Base-by-base conservation (phyloP, 1,139 yeast genomes). In the Hansenula sp. region DNA sequence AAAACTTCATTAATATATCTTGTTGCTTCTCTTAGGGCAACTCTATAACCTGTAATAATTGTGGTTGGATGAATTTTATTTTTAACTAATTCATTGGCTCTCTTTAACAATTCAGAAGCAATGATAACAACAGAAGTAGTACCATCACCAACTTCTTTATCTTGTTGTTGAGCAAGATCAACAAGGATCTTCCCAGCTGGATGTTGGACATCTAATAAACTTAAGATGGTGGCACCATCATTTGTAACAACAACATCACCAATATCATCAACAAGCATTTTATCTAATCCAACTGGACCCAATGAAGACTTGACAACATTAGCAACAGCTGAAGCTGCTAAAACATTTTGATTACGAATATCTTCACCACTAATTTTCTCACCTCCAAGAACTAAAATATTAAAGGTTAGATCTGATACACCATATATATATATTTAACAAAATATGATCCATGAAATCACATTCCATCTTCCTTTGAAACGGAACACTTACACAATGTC, bases 181-280 rank as follows among this genome's bases (percentile, higher is more conserved):
- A 94, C 99, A 50, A 94, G 74, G 55, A 94, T 93, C 69, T 89
- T 90, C 19, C 99, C 99, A 0, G 99, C 99, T 31, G 99, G 99
- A 65, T 94, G 99, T 67, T 94, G 97, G 43, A 94, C 98, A 63
- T 94, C 99, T 53, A 94, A 74, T 48, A 94, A 70, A 11, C 93
- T 77, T 52, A 94, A 74, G 54, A 94, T 94, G 9, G 99, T 94
- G 45, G 99, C 99, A 52, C 99, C 99, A 66, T 94, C 99, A 63
- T 94, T 94, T 43, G 99, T 94, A 44, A 94, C 98, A 7, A 97
- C 91, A 41, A 94, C 98, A 68, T 94, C 99, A 50, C 99, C 99
- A 68, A 94, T 94, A 63, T 94, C 99, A 67, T 94, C 99, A 41
- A 94, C 99, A 48, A 94, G 76, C 97, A 94, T 93, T 72, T 94